Conservation (phyloP, 1,139 yeast genomes). For the Taphrina pruni region DNA sequence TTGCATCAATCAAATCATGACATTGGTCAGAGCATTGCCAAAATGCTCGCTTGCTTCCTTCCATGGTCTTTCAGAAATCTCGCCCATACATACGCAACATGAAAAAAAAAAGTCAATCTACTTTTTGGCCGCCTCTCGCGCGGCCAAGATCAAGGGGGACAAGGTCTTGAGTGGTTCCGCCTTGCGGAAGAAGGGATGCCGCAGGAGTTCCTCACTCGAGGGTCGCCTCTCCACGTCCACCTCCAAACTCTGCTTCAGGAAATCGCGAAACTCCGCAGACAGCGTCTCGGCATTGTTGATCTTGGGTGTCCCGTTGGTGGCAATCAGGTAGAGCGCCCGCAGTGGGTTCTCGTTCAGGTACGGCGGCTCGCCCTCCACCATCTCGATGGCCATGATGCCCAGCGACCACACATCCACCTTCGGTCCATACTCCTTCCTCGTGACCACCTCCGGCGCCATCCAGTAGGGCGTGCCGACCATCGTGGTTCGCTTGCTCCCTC, state of each 20-base stretch:
- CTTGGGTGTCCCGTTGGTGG: slow-evolving; percentile 94
- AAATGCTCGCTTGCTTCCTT: background rate
- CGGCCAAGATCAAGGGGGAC: slow-evolving; percentile 60
- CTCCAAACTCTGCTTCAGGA: slow-evolving; percentile 78
- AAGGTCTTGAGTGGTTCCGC: slow-evolving; percentile 77
- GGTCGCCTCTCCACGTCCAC: slow-evolving; percentile 87
- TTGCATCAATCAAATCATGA: background rate
- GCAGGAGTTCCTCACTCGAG: slow-evolving; percentile 73
- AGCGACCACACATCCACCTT: slow-evolving; percentile 97
- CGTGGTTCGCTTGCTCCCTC: slow-evolving; percentile 78
- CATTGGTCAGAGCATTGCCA: too few relatives aligned
- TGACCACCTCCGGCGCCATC: slow-evolving; percentile 99
- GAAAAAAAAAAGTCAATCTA: background rate
- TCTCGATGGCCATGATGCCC: slow-evolving; percentile 96
- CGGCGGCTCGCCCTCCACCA: slow-evolving; percentile 99
- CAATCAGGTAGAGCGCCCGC: slow-evolving; percentile 84
- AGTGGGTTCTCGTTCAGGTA: slow-evolving; percentile 93
- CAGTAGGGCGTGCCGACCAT: slow-evolving; percentile 99
- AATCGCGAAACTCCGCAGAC: slow-evolving; percentile 67
- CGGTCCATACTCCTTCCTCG: slow-evolving; percentile 92
- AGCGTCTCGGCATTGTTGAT: slow-evolving; percentile 86
- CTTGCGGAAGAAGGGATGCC: slow-evolving; percentile 70
- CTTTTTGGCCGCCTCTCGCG: slow-evolving; percentile 31
- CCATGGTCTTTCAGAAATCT: background rate
- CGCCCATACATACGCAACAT: too few relatives aligned